Percentiles rank a stretch among this genome's conserved stretches.
phyloP scores from a whole-genome alignment of 106 monocot species.

The Dendrobium huoshanense region DNA sequence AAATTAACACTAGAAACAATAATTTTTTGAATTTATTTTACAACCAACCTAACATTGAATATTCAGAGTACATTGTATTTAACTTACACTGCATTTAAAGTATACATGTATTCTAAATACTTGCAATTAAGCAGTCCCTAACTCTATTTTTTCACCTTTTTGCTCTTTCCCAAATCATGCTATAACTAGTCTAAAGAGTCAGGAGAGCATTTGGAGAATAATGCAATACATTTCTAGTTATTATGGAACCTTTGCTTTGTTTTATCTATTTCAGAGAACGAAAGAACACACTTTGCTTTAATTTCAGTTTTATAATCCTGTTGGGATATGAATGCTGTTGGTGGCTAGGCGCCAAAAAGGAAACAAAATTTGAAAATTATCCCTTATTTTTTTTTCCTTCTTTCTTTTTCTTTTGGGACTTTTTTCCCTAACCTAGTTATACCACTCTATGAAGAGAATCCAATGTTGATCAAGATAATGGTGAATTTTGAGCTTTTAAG shows the following conservation, averaged over 20 bases:
- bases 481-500: constrained; percentile 36
- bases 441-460: background rate
- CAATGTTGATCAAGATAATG: constrained; percentile 9
- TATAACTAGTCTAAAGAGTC: background rate
- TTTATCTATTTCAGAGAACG: background rate
- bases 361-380: background rate
- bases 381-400: background rate
- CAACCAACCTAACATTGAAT: too few relatives aligned
- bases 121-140: background rate
- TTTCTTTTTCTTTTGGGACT: background rate
- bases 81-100: too few relatives aligned
- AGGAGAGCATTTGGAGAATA: background rate
- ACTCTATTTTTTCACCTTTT: background rate
- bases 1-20: too few relatives aligned
- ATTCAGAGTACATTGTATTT: too few relatives aligned
- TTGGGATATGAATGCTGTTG: background rate
- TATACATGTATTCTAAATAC: background rate
- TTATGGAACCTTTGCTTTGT: background rate
- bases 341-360: background rate
- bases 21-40: too few relatives aligned
- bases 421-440: background rate
- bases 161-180: background rate
- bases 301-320: background rate
- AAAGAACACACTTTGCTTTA: background rate
- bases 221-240: background rate